Evolutionary conservation across 2,329 filamentous ascomycete species (phyloP), one percentile per base, ranked within the genome.

Genomic region (Cladosporium halotolerans): DNA sequence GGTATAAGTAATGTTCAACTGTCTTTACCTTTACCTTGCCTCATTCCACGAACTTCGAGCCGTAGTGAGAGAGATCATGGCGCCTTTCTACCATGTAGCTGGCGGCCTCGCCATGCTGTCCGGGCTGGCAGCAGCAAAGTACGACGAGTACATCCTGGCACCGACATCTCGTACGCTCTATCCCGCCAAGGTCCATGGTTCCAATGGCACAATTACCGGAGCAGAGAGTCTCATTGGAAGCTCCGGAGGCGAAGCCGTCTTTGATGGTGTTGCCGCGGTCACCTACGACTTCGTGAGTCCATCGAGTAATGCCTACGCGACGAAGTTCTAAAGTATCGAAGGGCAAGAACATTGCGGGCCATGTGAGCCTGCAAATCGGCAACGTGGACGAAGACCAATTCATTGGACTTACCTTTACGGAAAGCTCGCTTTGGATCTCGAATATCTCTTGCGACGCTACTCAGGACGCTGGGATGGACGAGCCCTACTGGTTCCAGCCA

Each of bases 391-490:
- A 57, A 0, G 59, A 66, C 33, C 70, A 73, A 45, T 70, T 66
- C 58, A 72, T 75, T 41, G 72, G 72, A 45, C 62, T 75, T 28
- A 70, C 71, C 2, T 75, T 70, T 52, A 68, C 68, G 2, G 72
- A 74, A 49, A 69, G 66, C 53, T 72, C 68, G 0, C 57, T 78
- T 1, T 81, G 75, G 75, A 75, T 81, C 43, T 77, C 71, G 56
- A 73, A 75, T 0, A 75, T 75, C 14, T 61, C 80, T 4, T 75
- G 74, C 55, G 67, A 69, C 39, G 68, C 70, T 46, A 68, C 79
- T 42, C 66, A 67, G 8, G 57, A 62, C 16, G 57, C 68, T 0
- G 68, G 64, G 3, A 69, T 75, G 9, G 77, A 80, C 45, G 70
- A 74, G 46, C 69, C 71, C 0, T 65, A 80, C 0, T 80, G 75